Evolutionary conservation across 2,329 filamentous ascomycete species (phyloP), one percentile per base, ranked within the genome.

Genomic region (Penicillium sp.): DNA sequence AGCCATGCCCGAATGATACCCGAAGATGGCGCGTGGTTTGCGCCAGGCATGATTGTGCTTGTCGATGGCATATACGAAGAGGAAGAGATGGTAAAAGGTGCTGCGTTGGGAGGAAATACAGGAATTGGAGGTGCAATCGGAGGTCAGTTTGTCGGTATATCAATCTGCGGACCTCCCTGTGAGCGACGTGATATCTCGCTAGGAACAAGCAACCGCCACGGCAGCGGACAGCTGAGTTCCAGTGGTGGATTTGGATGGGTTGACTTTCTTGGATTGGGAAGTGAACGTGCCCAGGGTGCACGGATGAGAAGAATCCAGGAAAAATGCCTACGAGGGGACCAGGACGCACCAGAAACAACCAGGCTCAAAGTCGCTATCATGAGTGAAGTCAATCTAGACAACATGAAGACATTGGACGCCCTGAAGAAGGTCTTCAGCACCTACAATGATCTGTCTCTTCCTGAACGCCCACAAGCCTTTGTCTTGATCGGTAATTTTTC

Each of bases 11-110:
- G 87, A 23, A 86, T 89, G 15, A 88, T 97, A 55, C 93, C 93
- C 0, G 87, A 91, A 59, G 88, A 93, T 69, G 91, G 90, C 25
- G 89, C 90, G 4, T 99, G 92, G 89, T 97, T 97, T 70, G 87
- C 89, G 6, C 93, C 94, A 0, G 96, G 96, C 3, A 97, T 97
- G 92, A 90, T 99, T 48, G 90, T 97, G 4, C 82, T 99, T 0
- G 86, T 97, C 0, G 94, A 99, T 68, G 94, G 94, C 7, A 87
- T 93, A n/a, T 99, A 99, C 70, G 92, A 96, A 72, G 94, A 97
- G 73, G 92, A 96, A 66, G 91, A 92, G 61, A 87, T 85, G 21
- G 78, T 74, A 38, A 67, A 82, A 1, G 87, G 88, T 17, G 87
- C 86, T 21, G 86, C 85, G 0, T 80, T 96, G 5, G 89, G 90